These are phyloP conservation scores for Ajuga chamaepitys DNA, from an alignment of 257 asterid species.

Conservation along the genomic window DNA sequence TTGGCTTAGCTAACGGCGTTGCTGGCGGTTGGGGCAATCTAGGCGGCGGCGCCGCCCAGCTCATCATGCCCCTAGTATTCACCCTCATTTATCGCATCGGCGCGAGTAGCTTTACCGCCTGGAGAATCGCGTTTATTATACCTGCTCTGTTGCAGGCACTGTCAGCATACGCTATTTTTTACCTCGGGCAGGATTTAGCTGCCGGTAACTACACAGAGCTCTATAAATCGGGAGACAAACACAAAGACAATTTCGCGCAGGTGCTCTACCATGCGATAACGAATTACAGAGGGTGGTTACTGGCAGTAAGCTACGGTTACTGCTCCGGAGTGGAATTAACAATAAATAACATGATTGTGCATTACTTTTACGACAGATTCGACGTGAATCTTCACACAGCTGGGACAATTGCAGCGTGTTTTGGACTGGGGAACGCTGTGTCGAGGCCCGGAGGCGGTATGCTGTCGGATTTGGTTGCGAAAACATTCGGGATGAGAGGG, in stretches of 20 bases:
- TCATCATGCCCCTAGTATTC: constrained; percentile 73
- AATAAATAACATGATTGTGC: constrained; percentile 73
- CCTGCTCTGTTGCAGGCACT: constrained; percentile 67
- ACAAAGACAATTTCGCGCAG: constrained; percentile 37
- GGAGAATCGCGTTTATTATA: constrained; percentile 75
- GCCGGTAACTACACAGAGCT: constrained; percentile 62
- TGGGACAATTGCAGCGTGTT: constrained; percentile 76
- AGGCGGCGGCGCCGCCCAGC: constrained; percentile 86
- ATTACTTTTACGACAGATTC: constrained; percentile 74
- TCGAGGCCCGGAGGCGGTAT: constrained; percentile 84
- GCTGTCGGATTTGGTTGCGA: constrained; percentile 53
- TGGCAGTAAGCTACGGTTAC: constrained; percentile 76
- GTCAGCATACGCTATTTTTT: constrained; percentile 60
- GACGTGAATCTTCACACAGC: constrained; percentile 68
- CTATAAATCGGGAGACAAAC: constrained; percentile 63
- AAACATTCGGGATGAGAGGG: constrained; percentile 75
- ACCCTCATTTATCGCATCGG: constrained; percentile 39
- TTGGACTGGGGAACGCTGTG: constrained; percentile 66
- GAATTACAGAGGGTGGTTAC: constrained; percentile 76
- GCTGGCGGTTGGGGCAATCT: constrained; percentile 96
- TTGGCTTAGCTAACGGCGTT: constrained; percentile 78
- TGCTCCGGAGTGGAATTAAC: constrained; percentile 85
- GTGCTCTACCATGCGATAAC: constrained; percentile 36
- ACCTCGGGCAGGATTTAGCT: constrained; percentile 76
- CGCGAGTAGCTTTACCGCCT: constrained; percentile 50